These are phyloP conservation scores for Boletales sp. DNA, from an alignment of 768 basidiomycete species.

Conservation along the genomic window DNA sequence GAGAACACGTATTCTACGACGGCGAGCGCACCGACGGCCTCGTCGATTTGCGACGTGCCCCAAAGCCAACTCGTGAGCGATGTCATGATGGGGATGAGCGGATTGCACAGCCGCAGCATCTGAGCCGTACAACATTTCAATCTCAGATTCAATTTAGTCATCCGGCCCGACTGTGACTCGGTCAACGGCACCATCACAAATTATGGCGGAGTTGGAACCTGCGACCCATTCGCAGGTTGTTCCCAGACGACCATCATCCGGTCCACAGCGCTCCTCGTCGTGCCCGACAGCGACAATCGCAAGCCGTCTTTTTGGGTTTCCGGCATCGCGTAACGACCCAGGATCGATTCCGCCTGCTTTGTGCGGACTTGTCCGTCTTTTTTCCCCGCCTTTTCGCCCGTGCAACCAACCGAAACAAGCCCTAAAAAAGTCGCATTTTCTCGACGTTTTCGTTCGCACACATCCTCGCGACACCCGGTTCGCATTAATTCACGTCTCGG, in stretches of 20 bases:
- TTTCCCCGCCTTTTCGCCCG: slow-evolving; percentile 7
- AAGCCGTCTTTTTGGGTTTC: not conserved
- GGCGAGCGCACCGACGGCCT: slow-evolving; percentile 63
- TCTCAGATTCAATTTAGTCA: no score
- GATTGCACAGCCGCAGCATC: slow-evolving; percentile 14
- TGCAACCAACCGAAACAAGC: slow-evolving; percentile 2
- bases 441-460: slow-evolving; percentile 4
- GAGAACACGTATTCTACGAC: slow-evolving; percentile 8
- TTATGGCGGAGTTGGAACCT: slow-evolving; percentile 33
- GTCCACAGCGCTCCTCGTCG: slow-evolving; percentile 15
- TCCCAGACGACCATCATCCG: slow-evolving; percentile 29
- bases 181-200: slow-evolving; percentile 16
- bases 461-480: slow-evolving; percentile 11
- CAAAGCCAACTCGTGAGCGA: slow-evolving; percentile 68
- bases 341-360: slow-evolving; percentile 8
- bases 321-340: not conserved
- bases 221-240: slow-evolving; percentile 33
- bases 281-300: slow-evolving; percentile 2
- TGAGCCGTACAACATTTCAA: slow-evolving; percentile 5
- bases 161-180: slow-evolving; percentile 17
- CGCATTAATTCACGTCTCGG: slow-evolving; percentile 27
- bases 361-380: slow-evolving; percentile 12
- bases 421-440: slow-evolving; percentile 23
- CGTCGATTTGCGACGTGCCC: slow-evolving; percentile 81
- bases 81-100: slow-evolving; percentile 39